phyloP scores from a whole-genome alignment of 2,329 filamentous ascomycete species.

The Pseudocercospora macadamiae region DNA sequence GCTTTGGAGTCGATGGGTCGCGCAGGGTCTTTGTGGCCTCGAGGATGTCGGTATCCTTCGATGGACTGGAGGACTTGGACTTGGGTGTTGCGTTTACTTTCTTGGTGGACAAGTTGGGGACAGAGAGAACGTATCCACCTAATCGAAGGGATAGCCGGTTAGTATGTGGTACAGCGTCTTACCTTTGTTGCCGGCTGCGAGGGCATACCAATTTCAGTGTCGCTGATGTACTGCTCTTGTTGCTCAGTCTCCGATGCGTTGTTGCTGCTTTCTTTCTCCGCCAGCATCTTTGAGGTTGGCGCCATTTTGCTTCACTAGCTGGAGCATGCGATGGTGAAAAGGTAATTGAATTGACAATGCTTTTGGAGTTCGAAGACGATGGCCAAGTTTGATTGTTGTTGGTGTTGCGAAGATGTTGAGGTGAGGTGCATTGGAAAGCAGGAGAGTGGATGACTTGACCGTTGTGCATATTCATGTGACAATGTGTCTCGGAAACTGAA shows the following conservation, averaged over 20 bases:
- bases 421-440: neutral
- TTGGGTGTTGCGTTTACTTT: too few species aligned
- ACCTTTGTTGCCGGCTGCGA: neutral
- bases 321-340: neutral
- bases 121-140: constrained; percentile 12
- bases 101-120: constrained; percentile 9
- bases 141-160: neutral
- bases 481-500: neutral
- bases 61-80: neutral
- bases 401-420: neutral
- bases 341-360: neutral
- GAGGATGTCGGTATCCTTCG: neutral
- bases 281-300: neutral
- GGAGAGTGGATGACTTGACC: neutral
- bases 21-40: neutral
- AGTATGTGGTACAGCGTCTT: neutral
- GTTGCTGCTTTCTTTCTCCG: neutral
- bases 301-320: constrained; percentile 5
- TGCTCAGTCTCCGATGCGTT: neutral
- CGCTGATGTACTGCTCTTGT: constrained; percentile 5
- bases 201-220: constrained; percentile 6
- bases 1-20: constrained; percentile 5
- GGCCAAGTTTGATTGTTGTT: neutral
- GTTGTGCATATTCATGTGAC: neutral
- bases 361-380: neutral